phyloP scores from a whole-genome alignment of 805 yeast genomes.

The Hanseniaspora lindneri region DNA sequence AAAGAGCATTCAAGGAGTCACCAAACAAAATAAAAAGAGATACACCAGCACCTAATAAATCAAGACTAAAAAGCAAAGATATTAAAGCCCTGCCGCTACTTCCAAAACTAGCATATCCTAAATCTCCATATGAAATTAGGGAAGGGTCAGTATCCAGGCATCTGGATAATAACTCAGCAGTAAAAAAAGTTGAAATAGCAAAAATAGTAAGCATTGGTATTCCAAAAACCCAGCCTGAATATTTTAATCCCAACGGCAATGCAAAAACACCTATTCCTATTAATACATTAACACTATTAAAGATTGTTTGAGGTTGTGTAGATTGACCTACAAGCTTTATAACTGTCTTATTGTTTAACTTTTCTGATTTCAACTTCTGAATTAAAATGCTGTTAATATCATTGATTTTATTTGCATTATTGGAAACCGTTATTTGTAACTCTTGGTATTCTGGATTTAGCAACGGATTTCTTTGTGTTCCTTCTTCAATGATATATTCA shows the following conservation, averaged over 20 bases:
- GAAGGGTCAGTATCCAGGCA: conserved; percentile 74
- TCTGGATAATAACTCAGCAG: conserved; percentile 60
- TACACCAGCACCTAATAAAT: conserved; percentile 70
- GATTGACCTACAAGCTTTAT: conserved; percentile 73
- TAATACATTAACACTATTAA: conserved; percentile 64
- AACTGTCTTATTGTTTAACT: conserved; percentile 53
- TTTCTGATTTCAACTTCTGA: conserved; percentile 52
- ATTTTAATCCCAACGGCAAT: conserved; percentile 53
- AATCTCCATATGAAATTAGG: conserved; percentile 75
- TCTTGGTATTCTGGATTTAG: neutral
- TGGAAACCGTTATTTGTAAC: conserved; percentile 29
- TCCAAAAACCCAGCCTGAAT: conserved; percentile 66
- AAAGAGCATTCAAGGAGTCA: conserved; percentile 65
- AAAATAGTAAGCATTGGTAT: conserved; percentile 44
- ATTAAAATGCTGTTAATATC: conserved; percentile 40
- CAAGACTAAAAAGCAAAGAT: conserved; percentile 62
- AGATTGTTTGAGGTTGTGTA: conserved; percentile 63
- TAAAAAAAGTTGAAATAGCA: conserved; percentile 60
- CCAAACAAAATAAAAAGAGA: conserved; percentile 72
- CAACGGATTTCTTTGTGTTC: neutral
- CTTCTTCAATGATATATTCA: neutral
- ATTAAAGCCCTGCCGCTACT: conserved; percentile 60
- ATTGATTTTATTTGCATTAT: conserved; percentile 35
- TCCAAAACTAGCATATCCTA: conserved; percentile 80
- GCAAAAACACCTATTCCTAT: conserved; percentile 69